Evolutionary conservation across 2,329 filamentous ascomycete genomes (phyloP).

Genomic region (Tolypocladium cylindrosporum): DNA sequence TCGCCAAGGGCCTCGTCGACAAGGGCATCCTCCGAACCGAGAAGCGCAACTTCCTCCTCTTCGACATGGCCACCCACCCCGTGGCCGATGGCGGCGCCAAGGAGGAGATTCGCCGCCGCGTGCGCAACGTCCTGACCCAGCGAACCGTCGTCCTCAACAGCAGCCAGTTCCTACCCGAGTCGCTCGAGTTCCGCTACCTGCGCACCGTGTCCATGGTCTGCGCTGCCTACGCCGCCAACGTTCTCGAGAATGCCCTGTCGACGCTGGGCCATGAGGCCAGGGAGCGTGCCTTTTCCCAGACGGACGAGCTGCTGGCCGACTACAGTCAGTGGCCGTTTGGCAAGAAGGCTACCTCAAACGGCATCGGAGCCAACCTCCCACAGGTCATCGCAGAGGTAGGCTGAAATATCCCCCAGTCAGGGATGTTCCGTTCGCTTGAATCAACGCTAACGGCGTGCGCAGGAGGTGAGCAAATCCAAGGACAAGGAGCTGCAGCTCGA

Average conservation of each 20-base stretch:
- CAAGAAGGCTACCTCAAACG: constrained; percentile 66
- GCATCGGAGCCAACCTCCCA: constrained; percentile 86
- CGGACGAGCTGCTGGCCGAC: constrained; percentile 88
- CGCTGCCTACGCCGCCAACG: constrained; percentile 94
- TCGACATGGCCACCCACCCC: constrained; percentile 99
- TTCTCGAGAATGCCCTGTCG: constrained; percentile 93
- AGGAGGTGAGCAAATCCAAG: constrained; percentile 75
- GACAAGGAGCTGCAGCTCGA: constrained; percentile 95
- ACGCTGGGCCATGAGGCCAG: constrained; percentile 89
- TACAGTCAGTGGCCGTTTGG: constrained; percentile 98
- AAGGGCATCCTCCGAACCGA: constrained; percentile 97
- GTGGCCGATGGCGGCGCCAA: constrained; percentile 95
- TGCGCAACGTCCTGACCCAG: constrained; percentile 85
- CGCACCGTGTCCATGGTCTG: constrained; percentile 95
- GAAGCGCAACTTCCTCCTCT: constrained; percentile 98
- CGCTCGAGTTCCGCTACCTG: constrained; percentile 86
- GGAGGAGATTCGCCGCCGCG: constrained; percentile 89
- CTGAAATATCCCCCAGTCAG: neutral
- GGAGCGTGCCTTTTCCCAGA: constrained; percentile 91
- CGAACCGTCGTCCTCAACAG: constrained; percentile 83
- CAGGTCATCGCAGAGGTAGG: constrained; percentile 69
- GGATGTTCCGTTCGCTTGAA: neutral
- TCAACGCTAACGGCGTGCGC: neutral
- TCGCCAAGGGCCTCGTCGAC: constrained; percentile 95
- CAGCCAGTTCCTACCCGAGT: constrained; percentile 85